Evolutionary conservation across 2,329 filamentous ascomycete genomes (phyloP).

Genomic region (Metarhizium humberi): DNA sequence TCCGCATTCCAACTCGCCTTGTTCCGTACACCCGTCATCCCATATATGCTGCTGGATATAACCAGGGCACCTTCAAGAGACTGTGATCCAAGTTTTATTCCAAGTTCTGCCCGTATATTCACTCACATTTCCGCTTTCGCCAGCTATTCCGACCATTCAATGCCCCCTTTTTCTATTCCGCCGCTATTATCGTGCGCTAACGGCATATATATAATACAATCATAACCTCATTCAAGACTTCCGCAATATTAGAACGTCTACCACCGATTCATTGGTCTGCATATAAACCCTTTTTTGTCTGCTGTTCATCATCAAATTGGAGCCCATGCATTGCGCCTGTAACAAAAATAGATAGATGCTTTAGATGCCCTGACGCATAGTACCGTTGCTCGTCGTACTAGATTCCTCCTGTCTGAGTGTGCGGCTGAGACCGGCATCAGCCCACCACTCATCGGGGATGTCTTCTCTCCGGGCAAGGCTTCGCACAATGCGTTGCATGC

Average conservation of each 20-base stretch:
- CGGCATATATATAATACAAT: neutral
- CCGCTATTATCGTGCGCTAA: too few species aligned
- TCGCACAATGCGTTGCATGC: constrained; percentile 65
- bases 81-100: too few species aligned
- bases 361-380: neutral
- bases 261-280: neutral
- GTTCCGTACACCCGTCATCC: too few species aligned
- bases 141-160: neutral
- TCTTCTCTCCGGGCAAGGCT: constrained; percentile 61
- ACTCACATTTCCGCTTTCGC: too few species aligned
- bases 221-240: neutral
- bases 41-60: too few species aligned
- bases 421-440: constrained; percentile 56
- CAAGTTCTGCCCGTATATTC: too few species aligned
- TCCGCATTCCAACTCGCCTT: too few species aligned
- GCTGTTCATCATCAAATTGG: neutral
- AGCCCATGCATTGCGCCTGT: neutral
- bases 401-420: constrained; percentile 31
- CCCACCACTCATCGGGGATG: constrained; percentile 79
- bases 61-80: too few species aligned
- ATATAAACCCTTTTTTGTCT: neutral
- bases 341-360: neutral
- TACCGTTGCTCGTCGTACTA: neutral
- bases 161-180: neutral
- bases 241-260: neutral